phyloP scores from a whole-genome alignment of 2,329 filamentous ascomycete genomes.

The Teratosphaeria gauchensis region DNA sequence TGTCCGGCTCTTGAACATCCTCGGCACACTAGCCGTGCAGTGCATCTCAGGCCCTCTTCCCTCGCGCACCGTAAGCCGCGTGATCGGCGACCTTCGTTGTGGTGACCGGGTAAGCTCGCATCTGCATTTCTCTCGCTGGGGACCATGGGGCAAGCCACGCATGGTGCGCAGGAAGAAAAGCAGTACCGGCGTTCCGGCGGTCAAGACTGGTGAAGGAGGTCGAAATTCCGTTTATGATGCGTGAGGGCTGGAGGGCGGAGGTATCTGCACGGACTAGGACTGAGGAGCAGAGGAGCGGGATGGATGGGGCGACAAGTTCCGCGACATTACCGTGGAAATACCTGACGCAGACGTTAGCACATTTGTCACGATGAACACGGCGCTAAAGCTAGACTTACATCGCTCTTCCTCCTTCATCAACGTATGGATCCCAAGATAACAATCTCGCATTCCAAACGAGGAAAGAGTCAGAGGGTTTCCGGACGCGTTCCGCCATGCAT shows the following conservation, averaged over 20 bases:
- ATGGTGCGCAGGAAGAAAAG: slow-evolving; percentile 13
- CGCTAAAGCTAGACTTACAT: slow-evolving; percentile 2
- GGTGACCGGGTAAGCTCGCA: slow-evolving; percentile 1
- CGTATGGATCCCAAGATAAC: slow-evolving; percentile 7
- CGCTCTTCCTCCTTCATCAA: slow-evolving; percentile 14
- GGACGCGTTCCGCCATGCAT: background rate
- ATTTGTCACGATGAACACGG: background rate
- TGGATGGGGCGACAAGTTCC: slow-evolving; percentile 28
- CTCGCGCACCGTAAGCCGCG: background rate
- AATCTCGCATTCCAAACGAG: slow-evolving; percentile 10
- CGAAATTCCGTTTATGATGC: background rate
- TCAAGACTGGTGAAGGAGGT: slow-evolving; percentile 1
- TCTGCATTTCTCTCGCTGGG: slow-evolving; percentile 4
- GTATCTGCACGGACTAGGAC: slow-evolving; percentile 28
- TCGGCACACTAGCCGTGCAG: slow-evolving; percentile 10
- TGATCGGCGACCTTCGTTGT: background rate
- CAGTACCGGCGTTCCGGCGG: slow-evolving; percentile 11
- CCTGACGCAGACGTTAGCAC: slow-evolving; percentile 1
- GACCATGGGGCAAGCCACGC: slow-evolving; percentile 23
- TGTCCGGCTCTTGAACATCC: slow-evolving; percentile 22
- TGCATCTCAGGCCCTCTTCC: slow-evolving; percentile 25
- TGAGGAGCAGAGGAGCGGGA: slow-evolving; percentile 34
- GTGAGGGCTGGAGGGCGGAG: slow-evolving; percentile 1
- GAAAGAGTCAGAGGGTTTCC: slow-evolving; percentile 18
- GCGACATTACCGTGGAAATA: slow-evolving; percentile 20